Evolutionary conservation across 306 rosid genomes (phyloP).

Genomic region (Quercus variabilis): DNA sequence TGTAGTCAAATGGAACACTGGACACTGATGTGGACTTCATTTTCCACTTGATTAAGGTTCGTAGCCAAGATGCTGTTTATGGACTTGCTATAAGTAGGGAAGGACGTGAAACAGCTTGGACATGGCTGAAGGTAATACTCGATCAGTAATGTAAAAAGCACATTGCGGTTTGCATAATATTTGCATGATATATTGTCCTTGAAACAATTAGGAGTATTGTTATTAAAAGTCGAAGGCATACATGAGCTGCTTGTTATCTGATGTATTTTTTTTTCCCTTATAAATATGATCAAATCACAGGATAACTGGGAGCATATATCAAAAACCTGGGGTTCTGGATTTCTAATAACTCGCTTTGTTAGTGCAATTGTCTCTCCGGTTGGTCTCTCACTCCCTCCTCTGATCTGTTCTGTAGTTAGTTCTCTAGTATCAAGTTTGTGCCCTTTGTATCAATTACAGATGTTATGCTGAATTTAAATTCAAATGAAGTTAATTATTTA

Average conservation of each 20-base stretch:
- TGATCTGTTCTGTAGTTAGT: conserved; percentile 1
- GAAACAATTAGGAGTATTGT: no score
- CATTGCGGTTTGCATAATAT: neutral
- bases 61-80: conserved; percentile 76
- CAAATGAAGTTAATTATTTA: neutral
- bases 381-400: conserved; percentile 29
- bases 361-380: conserved; percentile 74
- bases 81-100: conserved; percentile 57
- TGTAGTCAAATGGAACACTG: conserved; percentile 20
- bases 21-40: conserved; percentile 15
- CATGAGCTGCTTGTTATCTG: neutral
- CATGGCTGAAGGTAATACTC: conserved; percentile 73
- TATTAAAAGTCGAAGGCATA: no score
- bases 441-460: neutral
- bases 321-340: conserved; percentile 73
- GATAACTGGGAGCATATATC: conserved; percentile 62
- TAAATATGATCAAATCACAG: conserved; percentile 29
- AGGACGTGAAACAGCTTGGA: conserved; percentile 88
- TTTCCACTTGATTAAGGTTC: conserved; percentile 47
- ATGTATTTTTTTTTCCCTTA: neutral
- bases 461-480: neutral
- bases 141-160: conserved; percentile 6
- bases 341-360: conserved; percentile 68
- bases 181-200: neutral
- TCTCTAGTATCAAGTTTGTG: neutral